Base-by-base conservation (phyloP, 345 rosid species). In the Rubroshorea leprosula region DNA sequence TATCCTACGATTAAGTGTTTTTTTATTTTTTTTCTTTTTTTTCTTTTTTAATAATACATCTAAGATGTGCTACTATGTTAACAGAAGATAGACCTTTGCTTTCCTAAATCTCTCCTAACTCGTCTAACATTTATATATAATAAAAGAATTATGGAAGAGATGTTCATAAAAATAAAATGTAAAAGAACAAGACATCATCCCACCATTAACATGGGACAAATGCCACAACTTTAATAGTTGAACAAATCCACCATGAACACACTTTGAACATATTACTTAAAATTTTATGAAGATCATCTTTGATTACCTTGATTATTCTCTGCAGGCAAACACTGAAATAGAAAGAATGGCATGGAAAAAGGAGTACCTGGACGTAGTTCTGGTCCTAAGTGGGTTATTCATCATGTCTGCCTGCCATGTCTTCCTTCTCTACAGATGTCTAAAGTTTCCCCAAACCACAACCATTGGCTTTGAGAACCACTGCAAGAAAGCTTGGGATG, bases 381-480 rank as follows among this genome's bases (percentile, higher is more conserved):
- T 64, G 56, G 64, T 64, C 57, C 70, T 70, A 46, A 49, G 58
- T 59, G 76, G 64, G 11, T 49, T 73, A 23, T 41, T 68, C 26
- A 65, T 73, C 57, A 50, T 73, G 67, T 53, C 54, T 46, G 41
- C 19, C 47, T 68, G 68, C 61, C 67, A 68, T 64, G 41, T 60
- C 55, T 65, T 41, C 21, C 60, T 65, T 57, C 49, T 65, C 0
- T 26, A 57, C 19, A 58, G 62, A 62, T 49, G 57, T 51, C 54
- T 48, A n/a, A 65, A 53, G 45, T 47, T 57, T 51, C 68, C 71
- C 14, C 15, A 65, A 48, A 61, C 72, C 15, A 72, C 75, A 0
- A 53, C 65, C 46, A 64, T 78, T 57, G 80, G 85, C 68, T 66
- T 49, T 31, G 80, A 80, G 66, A 70, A 70, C 65, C 57, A 69